Base-by-base conservation (phyloP, 768 basidiomycete genomes). In the Coprinopsis sp. region DNA sequence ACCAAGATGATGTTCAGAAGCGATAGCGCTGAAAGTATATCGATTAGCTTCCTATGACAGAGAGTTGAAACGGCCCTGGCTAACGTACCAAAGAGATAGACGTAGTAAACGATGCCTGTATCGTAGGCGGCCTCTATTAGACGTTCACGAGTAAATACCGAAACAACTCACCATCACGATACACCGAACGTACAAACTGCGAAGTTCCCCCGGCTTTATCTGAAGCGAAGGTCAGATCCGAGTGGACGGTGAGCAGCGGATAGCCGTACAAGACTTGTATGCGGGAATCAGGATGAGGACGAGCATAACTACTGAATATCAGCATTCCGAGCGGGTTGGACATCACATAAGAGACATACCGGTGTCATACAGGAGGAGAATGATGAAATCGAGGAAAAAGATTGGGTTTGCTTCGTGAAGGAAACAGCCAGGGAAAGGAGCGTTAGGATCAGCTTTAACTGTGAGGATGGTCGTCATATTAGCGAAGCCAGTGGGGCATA, bases 101-200 rank as follows among this genome's bases (percentile, higher is more conserved):
- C 33, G 33, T 59, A 59, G 40, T 59, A 59, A 2, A 59, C 31
- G 11, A 55, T 41, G 7, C 57, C 57, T 58, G 36, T 19, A 18
- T 8, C 7, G 8, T 36, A n/a, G 23, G n/a, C n/a, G n/a, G n/a
- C n/a, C n/a, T n/a, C n/a, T n/a, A n/a, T n/a, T n/a, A n/a, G n/a
- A n/a, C n/a, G 33, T 12, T 25, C 11, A 37, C 8, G 14, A 42
- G 16, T 23, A 12, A 18, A 22, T 14, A 11, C 12, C 24, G 29
- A 45, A 10, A 4, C 6, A 14, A 13, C 54, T 22, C 21, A 58
- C 57, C 57, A 37, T 58, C 54, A 16, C 49, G 40, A 23, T 47
- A 52, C 4, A 55, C 51, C 2, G 49, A 23, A 4, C 23, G 34
- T 16, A 58, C 39, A 21, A 58, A 45, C 14, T 49, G 45, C n/a